Percentiles rank a stretch among this genome's conserved stretches.
Evolutionary conservation across 2,329 filamentous ascomycete species (phyloP).

Genomic region (Ophiostoma tasmaniense): DNA sequence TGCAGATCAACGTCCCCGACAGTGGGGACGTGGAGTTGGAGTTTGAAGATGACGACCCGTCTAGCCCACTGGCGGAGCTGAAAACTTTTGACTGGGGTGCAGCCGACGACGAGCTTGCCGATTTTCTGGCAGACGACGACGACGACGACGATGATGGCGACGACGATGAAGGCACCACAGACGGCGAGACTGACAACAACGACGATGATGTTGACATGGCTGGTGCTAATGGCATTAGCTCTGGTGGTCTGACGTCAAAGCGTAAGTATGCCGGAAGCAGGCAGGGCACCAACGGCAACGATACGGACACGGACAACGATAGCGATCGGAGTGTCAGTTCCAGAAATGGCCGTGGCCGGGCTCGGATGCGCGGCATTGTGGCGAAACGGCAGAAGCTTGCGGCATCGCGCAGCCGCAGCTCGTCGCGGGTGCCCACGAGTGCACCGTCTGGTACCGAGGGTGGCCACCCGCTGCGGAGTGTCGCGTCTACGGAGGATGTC

Average conservation of each 20-base stretch:
- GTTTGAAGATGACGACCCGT: constrained; percentile 35
- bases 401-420: constrained; percentile 36
- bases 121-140: constrained; percentile 56
- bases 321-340: constrained; percentile 5
- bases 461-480: constrained; percentile 16
- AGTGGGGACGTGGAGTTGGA: constrained; percentile 35
- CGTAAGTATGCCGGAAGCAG: constrained; percentile 24
- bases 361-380: constrained; percentile 22
- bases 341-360: constrained; percentile 28
- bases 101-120: constrained; percentile 64
- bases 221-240: constrained; percentile 10
- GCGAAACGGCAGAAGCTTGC: constrained; percentile 44
- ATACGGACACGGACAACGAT: constrained; percentile 28
- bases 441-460: neutral
- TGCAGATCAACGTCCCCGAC: constrained; percentile 18
- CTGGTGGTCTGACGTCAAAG: constrained; percentile 10
- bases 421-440: constrained; percentile 30
- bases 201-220: constrained; percentile 29
- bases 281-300: constrained; percentile 24
- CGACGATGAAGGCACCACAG: constrained; percentile 29
- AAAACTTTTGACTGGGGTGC: constrained; percentile 53
- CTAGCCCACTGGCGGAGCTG: constrained; percentile 47
- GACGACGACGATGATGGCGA: constrained; percentile 39
- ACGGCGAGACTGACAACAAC: constrained; percentile 28
- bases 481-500: constrained; percentile 15